Evolutionary conservation across 352 stramenopile genomes (phyloP), one percentile per base, ranked within the genome.

Genomic region (Bremia lactucae): DNA sequence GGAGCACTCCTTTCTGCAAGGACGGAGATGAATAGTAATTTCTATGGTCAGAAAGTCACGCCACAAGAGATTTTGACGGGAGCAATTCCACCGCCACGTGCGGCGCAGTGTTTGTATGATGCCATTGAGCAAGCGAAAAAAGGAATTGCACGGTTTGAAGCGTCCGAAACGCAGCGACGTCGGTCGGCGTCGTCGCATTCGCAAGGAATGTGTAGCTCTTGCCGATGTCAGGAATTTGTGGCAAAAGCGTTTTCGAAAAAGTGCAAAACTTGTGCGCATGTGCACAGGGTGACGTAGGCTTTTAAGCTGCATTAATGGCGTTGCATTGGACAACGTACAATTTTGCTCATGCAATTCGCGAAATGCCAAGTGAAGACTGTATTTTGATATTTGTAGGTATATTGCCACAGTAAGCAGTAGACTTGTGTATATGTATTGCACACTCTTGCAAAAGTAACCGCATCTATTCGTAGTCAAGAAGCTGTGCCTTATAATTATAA

Each of bases 21-120:
- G 4, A 65, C 87, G n/a, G 70, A 95, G 23, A 85, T 95, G 36
- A 98, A 97, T 65, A 88, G 87, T 61, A 95, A 95, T 28, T 97
- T 97, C 60, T 98, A 98, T 59, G 88, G 88, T 16, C 66, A 82
- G 42, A 68, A 91, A 38, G 46, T 87, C 8, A 83, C 73, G n/a
- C 73, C 80, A 0, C 65, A 83, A 23, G 69, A 83, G 37, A 89
- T 94, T 44, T 49, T 94, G 39, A 75, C 45, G 16, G 82, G 82
- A 9, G 36, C 49, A 0, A 59, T 89, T 13, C 51, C 59, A 7
- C 74, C 52, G 13, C 81, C 81, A 10, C 61, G 76, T 4, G 74
- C 77, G 5, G 74, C 76, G 3, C 68, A 86, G 48, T 79, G 67
- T 31, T 58, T 94, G 16, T 89, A 94, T 36, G 70, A 87, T 44